phyloP scores from a whole-genome alignment of 2,329 filamentous ascomycete species.

The Elsinoe australis region DNA sequence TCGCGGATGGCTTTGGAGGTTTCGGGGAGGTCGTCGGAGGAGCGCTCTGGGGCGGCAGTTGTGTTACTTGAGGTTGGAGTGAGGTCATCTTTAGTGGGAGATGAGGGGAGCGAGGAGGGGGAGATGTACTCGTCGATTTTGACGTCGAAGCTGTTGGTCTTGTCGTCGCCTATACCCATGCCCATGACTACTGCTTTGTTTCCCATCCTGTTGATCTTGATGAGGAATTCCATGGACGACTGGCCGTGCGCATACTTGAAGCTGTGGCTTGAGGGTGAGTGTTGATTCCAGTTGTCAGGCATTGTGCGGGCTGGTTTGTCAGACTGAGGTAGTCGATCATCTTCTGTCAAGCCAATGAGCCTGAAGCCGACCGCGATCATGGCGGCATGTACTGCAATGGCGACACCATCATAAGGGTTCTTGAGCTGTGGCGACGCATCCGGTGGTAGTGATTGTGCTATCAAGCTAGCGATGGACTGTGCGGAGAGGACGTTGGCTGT shows the following conservation, averaged over 20 bases:
- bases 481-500: conserved; percentile 39
- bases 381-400: conserved; percentile 74
- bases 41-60: conserved; percentile 31
- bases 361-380: conserved; percentile 74
- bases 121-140: conserved; percentile 67
- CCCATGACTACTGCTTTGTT: conserved; percentile 77
- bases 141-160: conserved; percentile 70
- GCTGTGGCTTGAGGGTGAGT: conserved; percentile 58
- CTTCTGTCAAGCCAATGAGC: conserved; percentile 76
- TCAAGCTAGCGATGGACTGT: conserved; percentile 36
- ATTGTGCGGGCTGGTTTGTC: conserved; percentile 54
- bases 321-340: conserved; percentile 50
- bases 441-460: conserved; percentile 38
- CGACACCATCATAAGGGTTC: conserved; percentile 72
- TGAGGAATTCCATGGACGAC: conserved; percentile 73
- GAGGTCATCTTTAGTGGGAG: conserved; percentile 34
- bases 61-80: conserved; percentile 35
- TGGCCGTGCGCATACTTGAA: conserved; percentile 85
- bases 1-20: conserved; percentile 14
- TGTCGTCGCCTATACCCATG: conserved; percentile 70
- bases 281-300: conserved; percentile 67
- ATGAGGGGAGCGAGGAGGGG: conserved; percentile 48
- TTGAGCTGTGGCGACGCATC: conserved; percentile 44
- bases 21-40: background rate
- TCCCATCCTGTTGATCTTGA: conserved; percentile 76